Percentiles rank a stretch among this genome's conserved stretches.
Conservation (phyloP, 495 filamentous ascomycete genomes). For the Aspergillus mulundensis region DNA sequence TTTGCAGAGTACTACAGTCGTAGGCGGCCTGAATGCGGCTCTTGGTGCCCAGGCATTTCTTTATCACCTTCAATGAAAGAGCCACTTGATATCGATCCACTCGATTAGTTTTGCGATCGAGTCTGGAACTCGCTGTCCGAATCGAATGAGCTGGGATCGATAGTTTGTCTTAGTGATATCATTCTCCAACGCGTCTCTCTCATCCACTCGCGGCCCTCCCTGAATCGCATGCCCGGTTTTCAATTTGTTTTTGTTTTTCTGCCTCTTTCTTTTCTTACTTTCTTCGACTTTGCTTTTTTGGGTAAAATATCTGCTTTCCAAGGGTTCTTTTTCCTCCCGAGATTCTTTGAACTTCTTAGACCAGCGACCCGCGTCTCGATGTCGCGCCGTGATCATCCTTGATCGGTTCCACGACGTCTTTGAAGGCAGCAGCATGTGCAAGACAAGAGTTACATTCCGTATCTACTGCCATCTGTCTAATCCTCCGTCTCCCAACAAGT, state of each 20-base stretch:
- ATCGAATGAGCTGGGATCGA: not conserved
- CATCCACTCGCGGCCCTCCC: not conserved
- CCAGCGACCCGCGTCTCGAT: not conserved
- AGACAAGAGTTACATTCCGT: not conserved
- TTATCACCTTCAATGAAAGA: not conserved
- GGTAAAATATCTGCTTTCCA: not conserved
- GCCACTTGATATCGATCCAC: not conserved
- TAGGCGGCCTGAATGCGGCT: not conserved
- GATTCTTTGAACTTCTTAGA: constrained; percentile 2
- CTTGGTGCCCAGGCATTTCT: not conserved
- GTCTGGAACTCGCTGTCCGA: not conserved
- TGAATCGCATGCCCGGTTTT: not conserved
- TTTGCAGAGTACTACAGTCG: not conserved
- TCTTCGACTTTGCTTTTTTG: not conserved
- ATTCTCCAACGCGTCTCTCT: not conserved
- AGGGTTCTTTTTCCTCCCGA: constrained; percentile 2
- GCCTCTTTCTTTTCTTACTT: not conserved
- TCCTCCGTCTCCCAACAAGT: constrained; percentile 1
- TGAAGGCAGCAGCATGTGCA: constrained; percentile 16
- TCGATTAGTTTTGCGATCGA: not conserved
- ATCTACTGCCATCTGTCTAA: constrained; percentile 5
- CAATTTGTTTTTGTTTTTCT: not conserved
- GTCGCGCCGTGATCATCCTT: constrained; percentile 12
- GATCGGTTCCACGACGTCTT: constrained; percentile 5
- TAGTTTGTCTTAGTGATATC: constrained; percentile 1